These are phyloP conservation scores for Kernera saxatilis DNA, from an alignment of 345 rosid genomes.

Conservation along the genomic window DNA sequence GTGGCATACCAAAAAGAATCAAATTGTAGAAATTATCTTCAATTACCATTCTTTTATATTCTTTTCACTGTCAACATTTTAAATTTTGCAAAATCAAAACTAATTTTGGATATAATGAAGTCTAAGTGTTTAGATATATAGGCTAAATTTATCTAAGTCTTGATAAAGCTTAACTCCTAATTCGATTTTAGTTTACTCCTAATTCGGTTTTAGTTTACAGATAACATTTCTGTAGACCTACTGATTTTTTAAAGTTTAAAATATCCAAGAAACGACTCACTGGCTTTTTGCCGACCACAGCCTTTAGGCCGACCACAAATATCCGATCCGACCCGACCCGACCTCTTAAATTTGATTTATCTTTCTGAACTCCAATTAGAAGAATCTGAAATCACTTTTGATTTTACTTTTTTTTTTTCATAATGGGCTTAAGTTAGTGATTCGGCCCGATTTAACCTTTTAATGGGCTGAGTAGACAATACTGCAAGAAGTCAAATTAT, in stretches of 20 bases:
- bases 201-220: no score
- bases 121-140: not conserved
- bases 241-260: not conserved
- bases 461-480: not conserved
- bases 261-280: not conserved
- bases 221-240: not conserved
- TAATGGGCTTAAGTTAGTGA: not conserved
- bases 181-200: not conserved
- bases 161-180: no score
- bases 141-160: not conserved
- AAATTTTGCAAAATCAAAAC: not conserved
- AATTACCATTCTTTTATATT: not conserved
- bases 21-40: not conserved
- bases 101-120: not conserved
- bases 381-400: not conserved
- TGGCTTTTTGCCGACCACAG: not conserved
- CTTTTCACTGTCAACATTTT: not conserved
- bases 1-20: not conserved
- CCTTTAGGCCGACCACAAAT: not conserved
- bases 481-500: not conserved
- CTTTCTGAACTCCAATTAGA: not conserved
- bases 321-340: not conserved
- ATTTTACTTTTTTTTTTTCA: not conserved
- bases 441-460: not conserved
- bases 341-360: not conserved